Evolutionary conservation across 2,329 filamentous ascomycete species (phyloP).

Genomic region (Epichloe uncinata): DNA sequence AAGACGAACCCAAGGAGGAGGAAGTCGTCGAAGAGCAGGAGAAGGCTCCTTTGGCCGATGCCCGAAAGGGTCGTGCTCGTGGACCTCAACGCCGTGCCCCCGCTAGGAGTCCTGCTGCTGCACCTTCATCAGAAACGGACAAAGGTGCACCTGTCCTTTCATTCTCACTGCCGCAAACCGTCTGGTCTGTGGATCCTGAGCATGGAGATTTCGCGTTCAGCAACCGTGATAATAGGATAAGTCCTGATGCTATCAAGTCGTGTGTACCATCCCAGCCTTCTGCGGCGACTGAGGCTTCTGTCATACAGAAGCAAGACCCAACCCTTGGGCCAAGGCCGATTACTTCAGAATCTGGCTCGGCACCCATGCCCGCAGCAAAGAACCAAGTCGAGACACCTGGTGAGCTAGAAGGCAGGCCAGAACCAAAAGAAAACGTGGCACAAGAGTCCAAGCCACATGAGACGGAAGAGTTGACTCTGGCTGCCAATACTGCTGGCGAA

Average conservation of each 20-base stretch:
- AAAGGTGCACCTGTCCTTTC: constrained; percentile 24
- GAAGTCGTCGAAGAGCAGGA: constrained; percentile 45
- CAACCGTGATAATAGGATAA: constrained; percentile 7
- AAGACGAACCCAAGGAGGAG: constrained; percentile 50
- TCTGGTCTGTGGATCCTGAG: constrained; percentile 40
- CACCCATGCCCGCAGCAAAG: background rate
- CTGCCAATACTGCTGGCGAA: constrained; percentile 30
- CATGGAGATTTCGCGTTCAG: constrained; percentile 27
- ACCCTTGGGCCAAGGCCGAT: background rate
- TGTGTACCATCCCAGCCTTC: constrained; percentile 1
- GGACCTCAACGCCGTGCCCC: constrained; percentile 70
- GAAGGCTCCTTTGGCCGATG: constrained; percentile 73
- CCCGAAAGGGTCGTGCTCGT: constrained; percentile 77
- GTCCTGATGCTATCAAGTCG: constrained; percentile 3
- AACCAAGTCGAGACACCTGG: background rate
- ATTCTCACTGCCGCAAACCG: constrained; percentile 32
- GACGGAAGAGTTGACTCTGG: constrained; percentile 22
- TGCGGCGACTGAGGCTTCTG: background rate
- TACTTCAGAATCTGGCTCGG: background rate
- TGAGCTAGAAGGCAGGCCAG: constrained; percentile 1
- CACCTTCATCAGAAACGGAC: constrained; percentile 13
- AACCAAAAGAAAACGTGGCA: background rate
- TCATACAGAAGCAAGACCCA: constrained; percentile 1
- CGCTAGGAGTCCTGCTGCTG: constrained; percentile 32
- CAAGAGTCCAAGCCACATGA: constrained; percentile 2